Percentiles rank a stretch among this genome's conserved stretches.
Evolutionary conservation across 2,329 filamentous ascomycete genomes (phyloP).

Genomic region (Hypocrella siamensis): DNA sequence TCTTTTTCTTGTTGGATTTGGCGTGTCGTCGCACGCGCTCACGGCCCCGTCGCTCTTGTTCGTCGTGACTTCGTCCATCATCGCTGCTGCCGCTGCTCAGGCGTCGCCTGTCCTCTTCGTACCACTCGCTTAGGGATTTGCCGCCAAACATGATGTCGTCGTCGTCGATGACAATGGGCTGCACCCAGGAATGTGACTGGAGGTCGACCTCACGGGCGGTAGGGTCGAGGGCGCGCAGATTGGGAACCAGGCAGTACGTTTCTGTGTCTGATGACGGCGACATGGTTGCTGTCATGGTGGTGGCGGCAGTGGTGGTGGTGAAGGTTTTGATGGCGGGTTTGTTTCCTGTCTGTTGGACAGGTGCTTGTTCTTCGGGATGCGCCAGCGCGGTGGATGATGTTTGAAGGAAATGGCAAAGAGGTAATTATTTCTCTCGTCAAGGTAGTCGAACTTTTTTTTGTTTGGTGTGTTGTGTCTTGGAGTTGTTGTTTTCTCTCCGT

Average conservation of each 20-base stretch:
- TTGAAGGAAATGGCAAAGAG: too few relatives aligned
- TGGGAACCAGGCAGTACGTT: constrained; percentile 17
- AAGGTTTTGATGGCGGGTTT: too few relatives aligned
- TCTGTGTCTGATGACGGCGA: constrained; percentile 8
- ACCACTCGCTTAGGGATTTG: constrained; percentile 42
- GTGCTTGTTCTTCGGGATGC: too few relatives aligned
- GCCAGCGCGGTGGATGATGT: too few relatives aligned
- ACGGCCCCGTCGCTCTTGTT: constrained; percentile 7
- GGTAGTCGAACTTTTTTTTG: too few relatives aligned
- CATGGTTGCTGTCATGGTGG: constrained; percentile 2
- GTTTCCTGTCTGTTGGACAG: too few relatives aligned
- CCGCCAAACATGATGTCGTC: constrained; percentile 45
- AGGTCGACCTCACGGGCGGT: constrained; percentile 18
- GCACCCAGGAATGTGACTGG: constrained; percentile 27
- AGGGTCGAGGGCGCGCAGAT: constrained; percentile 16
- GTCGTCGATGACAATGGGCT: constrained; percentile 42
- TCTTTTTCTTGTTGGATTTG: not conserved
- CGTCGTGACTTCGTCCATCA: constrained; percentile 18
- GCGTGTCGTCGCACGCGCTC: constrained; percentile 14
- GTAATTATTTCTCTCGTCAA: too few relatives aligned
- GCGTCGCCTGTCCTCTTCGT: constrained; percentile 31
- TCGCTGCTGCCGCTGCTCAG: constrained; percentile 19
- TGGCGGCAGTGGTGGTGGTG: not conserved
- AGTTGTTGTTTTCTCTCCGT: too few relatives aligned
- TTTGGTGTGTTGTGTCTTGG: too few relatives aligned